A percentile compares a stretch with the other conserved stretches of the same genome.
Conservation (phyloP, 345 rosid genomes). For the Brassica carinata region DNA sequence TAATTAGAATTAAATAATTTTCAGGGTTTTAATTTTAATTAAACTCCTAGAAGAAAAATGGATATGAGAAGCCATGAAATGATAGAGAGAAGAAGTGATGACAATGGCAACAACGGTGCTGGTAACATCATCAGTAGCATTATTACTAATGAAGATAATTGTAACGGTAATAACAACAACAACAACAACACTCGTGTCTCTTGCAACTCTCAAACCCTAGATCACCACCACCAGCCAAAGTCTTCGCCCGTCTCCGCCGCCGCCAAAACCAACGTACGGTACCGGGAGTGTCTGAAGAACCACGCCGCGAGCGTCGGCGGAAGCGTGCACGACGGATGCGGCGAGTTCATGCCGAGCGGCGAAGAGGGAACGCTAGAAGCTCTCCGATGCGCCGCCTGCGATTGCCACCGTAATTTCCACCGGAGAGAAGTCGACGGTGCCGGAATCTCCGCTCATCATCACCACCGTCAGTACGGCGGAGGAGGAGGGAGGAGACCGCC, state of each 20-base stretch:
- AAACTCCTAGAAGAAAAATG: slow-evolving; percentile 11
- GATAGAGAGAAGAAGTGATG: slow-evolving; percentile 54
- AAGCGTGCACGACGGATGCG: slow-evolving; percentile 81
- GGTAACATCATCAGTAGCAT: slow-evolving; percentile 19
- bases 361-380: slow-evolving; percentile 83
- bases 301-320: slow-evolving; percentile 93
- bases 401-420: slow-evolving; percentile 96
- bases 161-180: slow-evolving; percentile 33
- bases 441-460: slow-evolving; percentile 22
- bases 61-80: slow-evolving; percentile 44
- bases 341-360: slow-evolving; percentile 98
- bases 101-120: slow-evolving; percentile 41
- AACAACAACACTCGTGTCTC: slow-evolving; percentile 48
- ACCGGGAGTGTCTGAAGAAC: slow-evolving; percentile 87
- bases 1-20: slow-evolving; percentile 11
- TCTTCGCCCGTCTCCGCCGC: slow-evolving; percentile 27
- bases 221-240: slow-evolving; percentile 50
- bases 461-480: slow-evolving; percentile 24
- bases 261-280: slow-evolving; percentile 38
- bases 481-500: slow-evolving; percentile 37
- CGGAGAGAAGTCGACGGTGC: slow-evolving; percentile 63
- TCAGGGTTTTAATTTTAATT: slow-evolving; percentile 1
- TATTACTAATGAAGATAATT: slow-evolving; percentile 30
- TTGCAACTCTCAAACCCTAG: slow-evolving; percentile 66
- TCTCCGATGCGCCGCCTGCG: slow-evolving; percentile 90